These are phyloP conservation scores for Tremella fuciformis DNA, from an alignment of 768 basidiomycete species.

Conservation along the genomic window DNA sequence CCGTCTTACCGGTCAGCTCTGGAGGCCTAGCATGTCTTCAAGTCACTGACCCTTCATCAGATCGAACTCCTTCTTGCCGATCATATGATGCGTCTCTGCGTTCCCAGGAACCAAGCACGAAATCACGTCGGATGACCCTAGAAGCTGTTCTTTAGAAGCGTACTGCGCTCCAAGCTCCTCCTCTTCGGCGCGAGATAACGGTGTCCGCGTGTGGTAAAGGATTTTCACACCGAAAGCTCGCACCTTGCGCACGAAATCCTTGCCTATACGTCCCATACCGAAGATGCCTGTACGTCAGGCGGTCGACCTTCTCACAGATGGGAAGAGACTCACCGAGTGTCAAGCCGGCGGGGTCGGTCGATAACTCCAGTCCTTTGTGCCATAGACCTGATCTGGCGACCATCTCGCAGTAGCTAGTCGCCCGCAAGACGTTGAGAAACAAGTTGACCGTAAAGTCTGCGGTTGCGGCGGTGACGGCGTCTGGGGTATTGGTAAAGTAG, in stretches of 20 bases:
- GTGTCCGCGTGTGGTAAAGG: conserved; percentile 33
- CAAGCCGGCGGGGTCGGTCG: conserved; percentile 27
- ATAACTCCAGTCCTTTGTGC: conserved; percentile 26
- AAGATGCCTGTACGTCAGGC: conserved; percentile 23
- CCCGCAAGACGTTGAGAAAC: conserved; percentile 25
- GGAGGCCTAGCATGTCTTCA: neutral
- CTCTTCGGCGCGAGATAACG: conserved; percentile 20
- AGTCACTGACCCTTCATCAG: conserved; percentile 40
- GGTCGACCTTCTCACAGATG: conserved; percentile 15
- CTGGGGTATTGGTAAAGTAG: conserved; percentile 37
- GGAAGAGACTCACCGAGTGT: conserved; percentile 19
- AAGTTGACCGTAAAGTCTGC: conserved; percentile 35
- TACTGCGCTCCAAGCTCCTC: conserved; percentile 21
- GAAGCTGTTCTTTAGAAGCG: conserved; percentile 26
- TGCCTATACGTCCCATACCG: conserved; percentile 36
- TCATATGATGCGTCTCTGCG: conserved; percentile 21
- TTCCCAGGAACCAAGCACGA: conserved; percentile 19
- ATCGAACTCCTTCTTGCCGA: conserved; percentile 29
- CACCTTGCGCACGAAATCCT: conserved; percentile 23
- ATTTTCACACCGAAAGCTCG: conserved; percentile 27
- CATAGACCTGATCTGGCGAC: conserved; percentile 19
- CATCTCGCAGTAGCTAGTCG: conserved; percentile 19
- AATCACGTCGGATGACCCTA: conserved; percentile 24
- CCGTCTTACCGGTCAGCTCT: conserved; percentile 16
- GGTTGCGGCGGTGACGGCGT: conserved; percentile 33